Percentiles rank a stretch among this genome's conserved stretches.
phyloP scores from a whole-genome alignment of 176 grass and related monocot genomes.

The Melocanna baccifera region DNA sequence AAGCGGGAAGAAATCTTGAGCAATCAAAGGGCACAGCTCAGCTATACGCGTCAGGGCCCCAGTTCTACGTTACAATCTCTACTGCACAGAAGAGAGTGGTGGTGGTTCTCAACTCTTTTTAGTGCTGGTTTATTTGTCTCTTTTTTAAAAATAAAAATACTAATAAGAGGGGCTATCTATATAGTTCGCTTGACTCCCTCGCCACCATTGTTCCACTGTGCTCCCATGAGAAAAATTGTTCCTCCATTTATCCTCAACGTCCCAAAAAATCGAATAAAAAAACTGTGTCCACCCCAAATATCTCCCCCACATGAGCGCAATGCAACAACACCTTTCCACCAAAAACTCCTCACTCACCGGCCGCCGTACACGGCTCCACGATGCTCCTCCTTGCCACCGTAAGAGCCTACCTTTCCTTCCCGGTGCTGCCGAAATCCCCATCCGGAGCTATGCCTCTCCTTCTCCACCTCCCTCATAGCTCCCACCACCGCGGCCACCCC shows the following conservation, averaged over 20 bases:
- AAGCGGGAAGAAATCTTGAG: conserved; percentile 10
- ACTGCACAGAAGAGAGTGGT: too few species aligned
- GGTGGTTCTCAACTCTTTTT: too few species aligned
- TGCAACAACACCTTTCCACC: not conserved
- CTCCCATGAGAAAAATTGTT: too few species aligned
- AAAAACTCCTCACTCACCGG: not conserved
- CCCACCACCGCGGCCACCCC: not conserved
- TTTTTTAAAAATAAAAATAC: too few species aligned
- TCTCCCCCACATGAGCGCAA: not conserved
- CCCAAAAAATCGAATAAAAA: too few species aligned
- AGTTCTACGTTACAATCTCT: too few species aligned
- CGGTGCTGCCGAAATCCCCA: not conserved
- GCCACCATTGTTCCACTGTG: too few species aligned
- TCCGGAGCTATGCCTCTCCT: not conserved
- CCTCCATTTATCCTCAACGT: too few species aligned
- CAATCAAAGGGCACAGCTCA: not conserved
- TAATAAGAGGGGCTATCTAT: too few species aligned
- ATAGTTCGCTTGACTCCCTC: too few species aligned
- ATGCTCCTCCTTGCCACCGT: not conserved
- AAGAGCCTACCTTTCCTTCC: not conserved
- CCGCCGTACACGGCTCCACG: not conserved
- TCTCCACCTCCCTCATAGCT: not conserved
- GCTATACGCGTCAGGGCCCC: not conserved
- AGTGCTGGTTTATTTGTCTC: too few species aligned
- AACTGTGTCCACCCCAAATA: too few species aligned